Evolutionary conservation across 345 rosid species (phyloP).

Genomic region (Pistacia integerrima): DNA sequence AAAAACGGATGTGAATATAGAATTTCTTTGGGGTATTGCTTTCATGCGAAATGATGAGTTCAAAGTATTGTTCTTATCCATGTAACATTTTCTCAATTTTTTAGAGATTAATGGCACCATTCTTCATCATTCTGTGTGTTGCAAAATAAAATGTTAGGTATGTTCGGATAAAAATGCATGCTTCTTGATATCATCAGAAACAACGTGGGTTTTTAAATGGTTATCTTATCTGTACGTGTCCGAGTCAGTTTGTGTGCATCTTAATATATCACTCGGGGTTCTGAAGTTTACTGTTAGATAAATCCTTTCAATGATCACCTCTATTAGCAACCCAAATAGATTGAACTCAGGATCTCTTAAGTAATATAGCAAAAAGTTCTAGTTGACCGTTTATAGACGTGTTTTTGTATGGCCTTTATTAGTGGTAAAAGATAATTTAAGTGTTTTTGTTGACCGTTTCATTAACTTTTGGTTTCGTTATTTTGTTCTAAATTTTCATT

Average conservation of each 20-base stretch:
- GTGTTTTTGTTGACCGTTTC: neutral
- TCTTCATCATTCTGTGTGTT: too few relatives aligned
- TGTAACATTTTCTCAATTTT: neutral
- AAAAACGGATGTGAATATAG: neutral
- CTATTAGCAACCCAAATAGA: too few relatives aligned
- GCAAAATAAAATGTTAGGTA: too few relatives aligned
- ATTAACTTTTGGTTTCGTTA: neutral
- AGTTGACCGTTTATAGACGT: neutral
- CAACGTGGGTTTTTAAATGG: neutral
- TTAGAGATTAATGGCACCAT: neutral
- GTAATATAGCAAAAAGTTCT: neutral
- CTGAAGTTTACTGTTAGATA: too few relatives aligned
- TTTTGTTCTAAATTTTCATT: neutral
- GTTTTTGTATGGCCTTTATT: neutral
- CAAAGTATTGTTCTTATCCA: slow-evolving; percentile 3
- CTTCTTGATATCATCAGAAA: too few relatives aligned
- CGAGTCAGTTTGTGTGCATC: too few relatives aligned
- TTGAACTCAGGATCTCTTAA: too few relatives aligned
- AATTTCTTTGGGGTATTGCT: neutral
- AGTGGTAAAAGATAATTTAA: neutral
- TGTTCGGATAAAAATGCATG: too few relatives aligned
- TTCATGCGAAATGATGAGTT: neutral
- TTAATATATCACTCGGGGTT: too few relatives aligned
- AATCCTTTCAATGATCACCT: neutral
- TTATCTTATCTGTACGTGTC: neutral